Base-by-base conservation (phyloP, 805 yeast species). In the Groenewaldozyma tartarivorans region DNA sequence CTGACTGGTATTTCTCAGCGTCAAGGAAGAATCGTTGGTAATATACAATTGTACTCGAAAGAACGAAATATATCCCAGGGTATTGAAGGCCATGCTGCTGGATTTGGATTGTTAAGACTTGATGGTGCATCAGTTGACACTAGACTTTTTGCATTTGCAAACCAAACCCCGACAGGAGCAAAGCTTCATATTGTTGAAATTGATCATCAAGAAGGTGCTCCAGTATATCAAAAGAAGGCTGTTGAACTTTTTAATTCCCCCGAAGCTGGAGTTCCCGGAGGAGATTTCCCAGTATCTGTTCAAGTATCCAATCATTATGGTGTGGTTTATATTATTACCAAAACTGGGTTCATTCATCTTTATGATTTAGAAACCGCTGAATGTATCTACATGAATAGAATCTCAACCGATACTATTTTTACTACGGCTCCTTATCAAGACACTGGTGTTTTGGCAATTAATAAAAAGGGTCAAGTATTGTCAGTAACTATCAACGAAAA, bases 181-280 rank as follows among this genome's bases (percentile, higher is more conserved):
- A 81, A 78, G 60, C 72, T 92, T 61, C 95, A 88, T 63, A 77
- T 92, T 51, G 84, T 90, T 51, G 98, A 94, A 68, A 92, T 94
- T 55, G 99, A 92, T 62, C 97, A 92, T 60, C 84, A 79, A 52
- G 82, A 81, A 16, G 75, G 76, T 33, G 75, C 80, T 53, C 95
- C 96, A n/a, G 68, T 71, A 18, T 92, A 82, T 68, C 74, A 75
- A 46, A 92, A 94, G 73, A 87, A 87, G 63, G 76, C 84, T 35
- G 92, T 84, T 37, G 97, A 90, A 54, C 79, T 92, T 47, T 92
- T 83, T 66, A 87, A 90, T 75, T 98, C 98, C 27, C 88, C 95
- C 20, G 98, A 94, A 66, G 95, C 95, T 36, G 71, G 83, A 32
- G n/a, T n/a, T n/a, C n/a, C n/a, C n/a, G 29, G 29, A 24, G 83